Evolutionary conservation across 169 alveolate genomes (phyloP).

Genomic region (Cryptosporidium ubiquitum): DNA sequence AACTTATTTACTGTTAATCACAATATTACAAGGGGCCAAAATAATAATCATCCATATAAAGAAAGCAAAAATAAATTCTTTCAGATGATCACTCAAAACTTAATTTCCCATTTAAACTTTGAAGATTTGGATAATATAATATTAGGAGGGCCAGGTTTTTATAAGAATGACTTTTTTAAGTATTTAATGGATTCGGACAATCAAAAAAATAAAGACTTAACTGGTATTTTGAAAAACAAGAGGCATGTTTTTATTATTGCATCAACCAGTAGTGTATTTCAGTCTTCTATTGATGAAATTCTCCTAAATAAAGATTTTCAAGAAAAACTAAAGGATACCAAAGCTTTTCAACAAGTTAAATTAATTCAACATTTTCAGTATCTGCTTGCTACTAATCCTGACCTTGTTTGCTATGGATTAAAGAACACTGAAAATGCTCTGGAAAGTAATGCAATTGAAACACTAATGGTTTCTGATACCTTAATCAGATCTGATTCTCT

Average conservation of each 20-base stretch:
- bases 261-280: conserved; percentile 27
- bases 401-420: conserved; percentile 42
- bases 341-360: conserved; percentile 36
- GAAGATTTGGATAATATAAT: conserved; percentile 45
- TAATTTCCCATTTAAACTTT: conserved; percentile 25
- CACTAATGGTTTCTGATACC: conserved; percentile 30
- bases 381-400: conserved; percentile 28
- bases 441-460: conserved; percentile 39
- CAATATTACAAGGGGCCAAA: conserved; percentile 33
- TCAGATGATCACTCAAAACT: conserved; percentile 21
- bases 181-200: background rate
- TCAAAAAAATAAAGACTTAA: conserved; percentile 5
- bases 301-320: conserved; percentile 24
- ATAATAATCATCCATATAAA: conserved; percentile 1
- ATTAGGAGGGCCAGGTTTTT: conserved; percentile 64
- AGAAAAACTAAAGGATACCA: conserved; percentile 62
- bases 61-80: conserved; percentile 54
- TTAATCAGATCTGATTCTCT: conserved; percentile 5
- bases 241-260: conserved; percentile 34
- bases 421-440: conserved; percentile 36
- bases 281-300: conserved; percentile 52
- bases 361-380: conserved; percentile 25
- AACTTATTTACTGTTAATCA: conserved; percentile 45
- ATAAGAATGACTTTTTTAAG: conserved; percentile 42
- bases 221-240: conserved; percentile 9